Percentiles rank a stretch among this genome's conserved stretches.
Evolutionary conservation across 305 asterid genomes (phyloP).

Genomic region (Fraxinus velutina): DNA sequence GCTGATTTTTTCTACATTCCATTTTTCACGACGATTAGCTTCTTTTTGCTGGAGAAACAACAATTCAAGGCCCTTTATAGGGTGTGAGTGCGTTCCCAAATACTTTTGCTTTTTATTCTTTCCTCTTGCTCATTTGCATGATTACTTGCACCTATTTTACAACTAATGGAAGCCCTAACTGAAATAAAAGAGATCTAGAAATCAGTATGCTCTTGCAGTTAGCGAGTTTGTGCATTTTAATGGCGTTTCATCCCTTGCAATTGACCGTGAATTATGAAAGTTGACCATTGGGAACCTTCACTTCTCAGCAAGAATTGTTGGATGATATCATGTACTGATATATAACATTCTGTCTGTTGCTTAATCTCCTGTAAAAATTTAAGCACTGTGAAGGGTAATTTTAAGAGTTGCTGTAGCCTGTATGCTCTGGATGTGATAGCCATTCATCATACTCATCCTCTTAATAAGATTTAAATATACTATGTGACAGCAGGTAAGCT

Average conservation of each 20-base stretch:
- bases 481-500: constrained; percentile 7
- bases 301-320: not conserved
- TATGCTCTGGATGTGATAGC: constrained; percentile 7
- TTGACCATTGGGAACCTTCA: not conserved
- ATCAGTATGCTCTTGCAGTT: constrained; percentile 7
- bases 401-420: not conserved
- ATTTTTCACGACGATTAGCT: constrained; percentile 88
- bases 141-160: not conserved
- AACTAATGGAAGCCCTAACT: not conserved
- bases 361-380: constrained; percentile 1
- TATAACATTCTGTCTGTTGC: constrained; percentile 4
- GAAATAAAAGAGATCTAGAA: not conserved
- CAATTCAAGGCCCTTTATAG: constrained; percentile 96
- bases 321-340: not conserved
- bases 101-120: constrained; percentile 12
- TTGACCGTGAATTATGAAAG: constrained; percentile 12
- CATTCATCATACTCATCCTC: not conserved
- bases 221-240: constrained; percentile 7
- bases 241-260: not conserved
- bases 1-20: constrained; percentile 98
- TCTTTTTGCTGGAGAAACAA: constrained; percentile 82
- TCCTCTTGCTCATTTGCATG: constrained; percentile 13
- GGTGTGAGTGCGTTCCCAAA: constrained; percentile 93
- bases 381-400: constrained; percentile 8
- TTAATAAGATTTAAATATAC: not conserved